Base-by-base conservation (phyloP, 257 asterid genomes). In the Parsonsia alboflavescens region DNA sequence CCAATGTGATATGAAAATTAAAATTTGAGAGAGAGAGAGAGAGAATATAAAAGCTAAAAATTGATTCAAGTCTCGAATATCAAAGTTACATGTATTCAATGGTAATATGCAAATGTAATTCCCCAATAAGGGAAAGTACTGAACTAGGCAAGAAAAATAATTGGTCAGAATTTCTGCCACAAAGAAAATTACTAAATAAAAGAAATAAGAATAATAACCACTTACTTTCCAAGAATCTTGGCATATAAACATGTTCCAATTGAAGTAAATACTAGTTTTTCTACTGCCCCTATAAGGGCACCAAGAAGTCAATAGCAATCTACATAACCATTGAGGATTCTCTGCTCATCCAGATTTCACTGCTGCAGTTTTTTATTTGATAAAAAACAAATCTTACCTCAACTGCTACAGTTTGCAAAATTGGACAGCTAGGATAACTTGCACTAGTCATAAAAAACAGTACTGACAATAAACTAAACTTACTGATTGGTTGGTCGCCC, bases 401-500 rank as follows among this genome's bases (percentile, higher is more conserved):
- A 19, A 45, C 49, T 66, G 71, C 33, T 41, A 42, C 36, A 44
- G 33, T n/a, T 45, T 2, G 10, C 19, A 26, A 44, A 21, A 39
- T 45, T 50, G 28, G 15, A 59, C 17, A 30, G 54, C 41, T 3
- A 76, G 21, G 21, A 50, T 36, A 54, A 22, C 59, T 13, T 41
- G 28, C 15, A 24, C 54, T 62, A 16, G 19, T 62, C 17, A 46
- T 15, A 48, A 22, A 9, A 58, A 61, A 33, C 44, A 4, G 56
- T 21, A 49, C 28, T 52, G 58, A 45, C 42, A 69, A 71, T 64
- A 50, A 75, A 53, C 70, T 70, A 61, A 24, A 82, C 87, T 64
- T 79, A 93, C 98, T 82, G 94, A 89, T 79, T 93, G 98, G 85
- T 93, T 93, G 82, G 97, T 93, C 56, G 97, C 97, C 98, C 98